A percentile compares a stretch with the other conserved stretches of the same genome.
Conservation (phyloP, 768 basidiomycete species). For the Tulasnella sp. region DNA sequence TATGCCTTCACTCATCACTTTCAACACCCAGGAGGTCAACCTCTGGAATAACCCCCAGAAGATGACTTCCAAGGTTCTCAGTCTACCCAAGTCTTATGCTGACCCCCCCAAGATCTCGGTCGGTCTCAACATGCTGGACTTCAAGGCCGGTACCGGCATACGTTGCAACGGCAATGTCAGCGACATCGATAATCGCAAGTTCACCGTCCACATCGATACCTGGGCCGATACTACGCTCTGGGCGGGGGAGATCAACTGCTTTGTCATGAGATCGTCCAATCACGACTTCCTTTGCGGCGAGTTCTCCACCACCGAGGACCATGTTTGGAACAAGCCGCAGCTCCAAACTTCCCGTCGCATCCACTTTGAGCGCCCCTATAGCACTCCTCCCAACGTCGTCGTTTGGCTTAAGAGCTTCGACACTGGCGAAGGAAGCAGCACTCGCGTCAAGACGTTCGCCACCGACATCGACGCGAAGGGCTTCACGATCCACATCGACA, state of each 20-base stretch:
- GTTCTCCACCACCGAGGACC: slow-evolving; percentile 1
- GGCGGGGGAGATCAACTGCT: neutral
- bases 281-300: neutral
- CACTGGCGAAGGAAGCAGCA: neutral
- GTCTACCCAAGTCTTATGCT: too few species aligned
- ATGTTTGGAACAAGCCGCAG: neutral
- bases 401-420: neutral
- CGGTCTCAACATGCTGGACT: neutral
- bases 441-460: neutral
- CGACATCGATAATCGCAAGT: neutral
- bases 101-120: too few species aligned
- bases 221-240: neutral
- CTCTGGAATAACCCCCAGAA: too few species aligned
- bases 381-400: slow-evolving; percentile 10
- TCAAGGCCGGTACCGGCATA: neutral
- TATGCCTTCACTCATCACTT: too few species aligned
- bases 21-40: too few species aligned
- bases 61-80: too few species aligned
- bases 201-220: neutral
- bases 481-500: slow-evolving; percentile 14
- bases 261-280: neutral
- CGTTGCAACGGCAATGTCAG: neutral
- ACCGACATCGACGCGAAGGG: slow-evolving; percentile 5
- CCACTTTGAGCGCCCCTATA: neutral
- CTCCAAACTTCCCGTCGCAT: slow-evolving; percentile 2